Percentiles rank a stretch among this genome's conserved stretches.
Conservation (phyloP, 2,329 filamentous ascomycete species). For the Colletotrichum echinochloae region DNA sequence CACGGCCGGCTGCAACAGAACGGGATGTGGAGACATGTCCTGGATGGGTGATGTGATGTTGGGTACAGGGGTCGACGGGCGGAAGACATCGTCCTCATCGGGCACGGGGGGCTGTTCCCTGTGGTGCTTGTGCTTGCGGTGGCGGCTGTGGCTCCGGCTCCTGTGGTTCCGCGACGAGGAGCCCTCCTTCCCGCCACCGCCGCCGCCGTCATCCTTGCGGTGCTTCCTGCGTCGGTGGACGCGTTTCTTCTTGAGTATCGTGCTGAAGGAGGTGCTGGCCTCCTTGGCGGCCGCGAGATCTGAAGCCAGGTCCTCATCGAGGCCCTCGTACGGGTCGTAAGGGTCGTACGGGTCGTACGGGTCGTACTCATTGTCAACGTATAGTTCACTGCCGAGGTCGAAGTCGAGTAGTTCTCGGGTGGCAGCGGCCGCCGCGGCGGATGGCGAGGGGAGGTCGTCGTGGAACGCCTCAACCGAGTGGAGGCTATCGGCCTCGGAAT, state of each 20-base stretch:
- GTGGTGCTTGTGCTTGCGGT: constrained; percentile 45
- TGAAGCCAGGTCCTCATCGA: constrained; percentile 49
- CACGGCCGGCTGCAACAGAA: constrained; percentile 67
- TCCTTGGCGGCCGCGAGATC: constrained; percentile 51
- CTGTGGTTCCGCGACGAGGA: constrained; percentile 7
- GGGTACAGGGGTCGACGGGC: constrained; percentile 47
- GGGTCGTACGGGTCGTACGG: constrained; percentile 43
- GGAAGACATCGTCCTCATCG: constrained; percentile 42
- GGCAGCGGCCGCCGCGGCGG: constrained; percentile 66
- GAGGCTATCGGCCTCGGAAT: constrained; percentile 47
- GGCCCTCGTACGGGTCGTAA: constrained; percentile 50
- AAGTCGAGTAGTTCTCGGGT: constrained; percentile 61
- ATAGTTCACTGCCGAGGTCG: constrained; percentile 47
- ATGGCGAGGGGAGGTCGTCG: constrained; percentile 58
- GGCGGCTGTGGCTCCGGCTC: constrained; percentile 37
- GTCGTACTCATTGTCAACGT: constrained; percentile 45
- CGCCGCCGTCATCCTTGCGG: constrained; percentile 47
- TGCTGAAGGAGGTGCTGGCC: constrained; percentile 56
- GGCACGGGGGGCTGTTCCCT: constrained; percentile 37
- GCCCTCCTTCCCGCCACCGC: constrained; percentile 31
- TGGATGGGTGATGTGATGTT: constrained; percentile 65
- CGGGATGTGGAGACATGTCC: constrained; percentile 60
- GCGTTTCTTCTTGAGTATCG: constrained; percentile 62
- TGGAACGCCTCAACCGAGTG: constrained; percentile 46
- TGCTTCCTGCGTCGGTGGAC: constrained; percentile 53